Base-by-base conservation (phyloP, 108 stramenopile species). In the Nannochloropsis salina region DNA sequence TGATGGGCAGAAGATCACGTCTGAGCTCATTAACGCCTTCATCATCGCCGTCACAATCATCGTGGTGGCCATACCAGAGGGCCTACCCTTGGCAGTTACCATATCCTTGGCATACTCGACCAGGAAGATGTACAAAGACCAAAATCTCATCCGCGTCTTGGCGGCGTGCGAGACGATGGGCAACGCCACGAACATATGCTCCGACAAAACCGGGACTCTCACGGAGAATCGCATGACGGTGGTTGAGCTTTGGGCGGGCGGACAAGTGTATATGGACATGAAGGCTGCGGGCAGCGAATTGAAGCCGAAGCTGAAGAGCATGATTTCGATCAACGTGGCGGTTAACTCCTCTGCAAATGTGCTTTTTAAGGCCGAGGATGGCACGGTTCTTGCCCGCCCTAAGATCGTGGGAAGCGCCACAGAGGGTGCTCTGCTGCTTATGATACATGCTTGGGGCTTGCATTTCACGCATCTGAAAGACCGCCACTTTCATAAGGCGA, bases 101-200 rank as follows among this genome's bases (percentile, higher is more conserved):
- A 92, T 99, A 41, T 92, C 97, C 9, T 91, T 99, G 22, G 96
- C 97, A 9, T 98, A 89, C 82, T 84, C 74, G 0, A 89, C 85
- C 40, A 93, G 93, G 80, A 94, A 94, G 87, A 98, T 98, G 98
- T 95, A 93, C 92, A 92, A 91, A 80, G 97, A 98, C 81, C 94
- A 96, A 86, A 98, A 97, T 89, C 92, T 98, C 80, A 96, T 99
- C 51, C 97, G 96, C 84, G 93, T 96, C 82, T 91, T 99, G 83
- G 95, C 96, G 83, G 97, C 97, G 21, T 99, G 98, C 89, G 98
- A 99, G 91, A 99, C 98, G 43, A 99, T 99, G 98, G 98, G 98
- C 45, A 97, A 94, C 91, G 98, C 98, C 20, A 99, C 98, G 2
- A 97, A 95, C 83, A 99, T 99, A 87, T 99, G 98, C 89, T 96